These are phyloP conservation scores for Gentiana macrophylla DNA, from an alignment of 257 asterid species.

Conservation along the genomic window DNA sequence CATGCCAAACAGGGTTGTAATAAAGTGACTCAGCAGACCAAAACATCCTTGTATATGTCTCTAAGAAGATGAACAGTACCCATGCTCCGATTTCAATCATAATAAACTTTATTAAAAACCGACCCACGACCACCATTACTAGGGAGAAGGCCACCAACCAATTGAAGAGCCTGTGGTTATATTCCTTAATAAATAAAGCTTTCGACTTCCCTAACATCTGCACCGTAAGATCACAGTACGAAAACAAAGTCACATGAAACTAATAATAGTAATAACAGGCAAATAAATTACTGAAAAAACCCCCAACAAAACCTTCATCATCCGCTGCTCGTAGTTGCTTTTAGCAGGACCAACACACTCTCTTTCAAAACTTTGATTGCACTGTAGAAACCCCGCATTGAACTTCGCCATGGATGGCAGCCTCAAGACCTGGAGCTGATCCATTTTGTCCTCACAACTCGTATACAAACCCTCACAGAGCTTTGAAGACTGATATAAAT, in stretches of 20 bases:
- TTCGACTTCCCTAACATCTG: conserved; percentile 97
- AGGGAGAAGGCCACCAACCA: conserved; percentile 95
- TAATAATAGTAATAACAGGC: too few relatives aligned
- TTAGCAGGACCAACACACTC: conserved; percentile 94
- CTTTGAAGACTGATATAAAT: conserved; percentile 77
- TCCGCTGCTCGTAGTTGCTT: conserved; percentile 70
- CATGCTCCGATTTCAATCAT: conserved; percentile 86
- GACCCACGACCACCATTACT: conserved; percentile 95
- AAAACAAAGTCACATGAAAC: background rate
- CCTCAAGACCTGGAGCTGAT: conserved; percentile 83
- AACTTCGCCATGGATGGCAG: conserved; percentile 99
- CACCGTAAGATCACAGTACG: conserved; percentile 9
- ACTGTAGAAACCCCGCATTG: conserved; percentile 82
- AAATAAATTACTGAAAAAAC: background rate
- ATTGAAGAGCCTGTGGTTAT: conserved; percentile 86
- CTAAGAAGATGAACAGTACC: conserved; percentile 91
- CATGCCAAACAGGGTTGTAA: conserved; percentile 92
- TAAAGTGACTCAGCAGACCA: conserved; percentile 97
- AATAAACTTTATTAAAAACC: conserved; percentile 73
- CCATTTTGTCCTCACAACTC: conserved; percentile 90
- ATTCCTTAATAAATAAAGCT: conserved; percentile 80
- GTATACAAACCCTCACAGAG: conserved; percentile 75
- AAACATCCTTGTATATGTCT: conserved; percentile 90
- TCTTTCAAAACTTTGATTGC: conserved; percentile 76
- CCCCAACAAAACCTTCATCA: conserved; percentile 53